These are phyloP conservation scores for Trichosporon sp. DNA, from an alignment of 1,284 basidiomycete species.

Conservation along the genomic window DNA sequence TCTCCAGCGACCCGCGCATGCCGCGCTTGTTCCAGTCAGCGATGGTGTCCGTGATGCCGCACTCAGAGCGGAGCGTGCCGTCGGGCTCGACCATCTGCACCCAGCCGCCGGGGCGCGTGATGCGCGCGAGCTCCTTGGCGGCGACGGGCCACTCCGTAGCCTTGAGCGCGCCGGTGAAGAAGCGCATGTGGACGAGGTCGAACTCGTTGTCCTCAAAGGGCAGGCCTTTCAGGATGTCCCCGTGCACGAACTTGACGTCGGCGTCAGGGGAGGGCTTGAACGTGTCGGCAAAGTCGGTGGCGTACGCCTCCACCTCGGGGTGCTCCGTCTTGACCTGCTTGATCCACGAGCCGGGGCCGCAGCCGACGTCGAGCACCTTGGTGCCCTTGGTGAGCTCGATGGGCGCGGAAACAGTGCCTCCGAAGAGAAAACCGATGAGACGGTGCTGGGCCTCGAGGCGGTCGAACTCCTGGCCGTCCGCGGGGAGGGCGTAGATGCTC, in stretches of 20 bases:
- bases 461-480: slow-evolving; percentile 5
- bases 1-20: slow-evolving; percentile 19
- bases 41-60: slow-evolving; percentile 15
- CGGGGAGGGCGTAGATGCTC: slow-evolving; percentile 6
- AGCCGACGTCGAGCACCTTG: slow-evolving; percentile 7
- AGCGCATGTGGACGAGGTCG: slow-evolving; percentile 37
- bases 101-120: slow-evolving; percentile 38
- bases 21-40: slow-evolving; percentile 17
- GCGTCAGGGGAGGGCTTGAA: slow-evolving; percentile 4
- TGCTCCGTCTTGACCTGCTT: background rate
- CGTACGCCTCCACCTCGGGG: background rate
- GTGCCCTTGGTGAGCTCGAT: background rate
- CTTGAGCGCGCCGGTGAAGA: slow-evolving; percentile 36
- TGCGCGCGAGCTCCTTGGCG: slow-evolving; percentile 34
- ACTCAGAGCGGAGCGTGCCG: slow-evolving; percentile 25
- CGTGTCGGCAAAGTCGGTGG: slow-evolving; percentile 7
- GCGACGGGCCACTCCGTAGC: slow-evolving; percentile 32
- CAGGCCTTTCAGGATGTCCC: slow-evolving; percentile 2
- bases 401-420: background rate
- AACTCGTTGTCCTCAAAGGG: slow-evolving; percentile 21
- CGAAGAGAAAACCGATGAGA: background rate
- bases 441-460: slow-evolving; percentile 6
- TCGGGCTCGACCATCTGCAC: slow-evolving; percentile 43
- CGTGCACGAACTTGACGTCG: background rate
- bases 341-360: slow-evolving; percentile 6